Base-by-base conservation (phyloP, 352 stramenopile species). In the Phytopythium kandeliae region DNA sequence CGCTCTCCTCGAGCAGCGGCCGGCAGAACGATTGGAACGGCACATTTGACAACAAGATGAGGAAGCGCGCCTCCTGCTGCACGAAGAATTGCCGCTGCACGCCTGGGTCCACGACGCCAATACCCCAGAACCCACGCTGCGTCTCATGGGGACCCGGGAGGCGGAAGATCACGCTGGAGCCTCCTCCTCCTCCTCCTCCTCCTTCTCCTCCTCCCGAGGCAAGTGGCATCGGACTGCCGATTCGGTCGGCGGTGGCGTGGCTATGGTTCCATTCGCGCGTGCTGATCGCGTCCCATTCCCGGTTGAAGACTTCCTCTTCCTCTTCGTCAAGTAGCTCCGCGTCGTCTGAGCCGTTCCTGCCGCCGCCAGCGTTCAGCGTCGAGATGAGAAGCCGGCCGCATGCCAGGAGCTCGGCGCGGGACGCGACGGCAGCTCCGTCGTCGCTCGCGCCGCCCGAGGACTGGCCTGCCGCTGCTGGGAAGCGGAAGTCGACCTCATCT, bases 281-380 rank as follows among this genome's bases (percentile, higher is more conserved):
- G 34, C 63, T 72, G 24, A 67, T 61, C 0, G 66, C 68, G 53
- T 75, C 66, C 49, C 74, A 61, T 42, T 85, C 77, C n/a, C 74
- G 77, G 45, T 74, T 89, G 59, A 85, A 89, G 25, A 89, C 66
- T 38, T 86, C 78, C 54, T 89, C 78, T 41, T 86, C 73, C 34
- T 84, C 72, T 0, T 83, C 68, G 6, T 77, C 73, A 4, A 44
- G 11, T 11, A 31, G 21, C 2, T 69, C 60, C 30, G 63, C 43
- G 0, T 69, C 63, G 2, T 55, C 61, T 22, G 54, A 50, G 34
- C n/a, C 31, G 11, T 62, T 40, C 28, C 28, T 37, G 43, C 28
- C 28, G 47, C 26, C 48, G 28, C 26, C 38, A 47, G 49, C 31
- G n/a, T 19, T 35, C 2, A 72, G 46, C 21, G 63, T 51, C 36